Evolutionary conservation across 129 eudicot species (phyloP), one percentile per base, ranked within the genome.

Genomic region (Rutidosis leptorrhynchoides): DNA sequence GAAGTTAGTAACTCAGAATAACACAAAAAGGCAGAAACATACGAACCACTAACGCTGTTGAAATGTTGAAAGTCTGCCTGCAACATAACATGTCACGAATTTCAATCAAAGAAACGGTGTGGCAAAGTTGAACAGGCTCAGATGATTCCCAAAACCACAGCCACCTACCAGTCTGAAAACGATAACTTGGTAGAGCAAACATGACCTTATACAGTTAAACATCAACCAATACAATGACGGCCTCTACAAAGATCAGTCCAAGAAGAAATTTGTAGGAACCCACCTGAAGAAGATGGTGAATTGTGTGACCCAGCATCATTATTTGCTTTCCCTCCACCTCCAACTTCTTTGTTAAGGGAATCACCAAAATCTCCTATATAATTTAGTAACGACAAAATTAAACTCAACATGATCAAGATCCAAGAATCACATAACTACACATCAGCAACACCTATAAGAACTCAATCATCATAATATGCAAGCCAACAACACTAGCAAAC

Each of bases 231-330:
- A 86, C 59, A 80, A 82, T 69, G 83, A 78, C 58, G 91, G 79
- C 88, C 88, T 76, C 96, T 88, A 93, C 87, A 90, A 60, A 89
- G 90, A 85, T 78, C 90, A 92, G 82, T 93, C 99, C 93, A 79
- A 78, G 99, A 78, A 84, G 99, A 86, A 88, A 79, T 72, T 82
- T 88, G 91, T 85, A 74, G 83, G 93, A 86, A 93, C 99, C 99
- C 92, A 93, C 99, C 99, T 93, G 99, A 92, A 88, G 98, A 83
- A 29, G 90, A 79, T 75, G 98, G 96, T 88, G 96, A 86, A 79
- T 80, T 67, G 81, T 95, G 86, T 73, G 83, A 85, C 82, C 77
- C 85, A 24, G 87, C 86, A 57, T 25, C 78, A 70, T 12, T 70
- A 63, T 84, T 78, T 58, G 89, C 60, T 71, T 82, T 79, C 26